These are phyloP conservation scores for Aspergillus incahuasiensis DNA, from an alignment of 495 filamentous ascomycete genomes.

Conservation along the genomic window DNA sequence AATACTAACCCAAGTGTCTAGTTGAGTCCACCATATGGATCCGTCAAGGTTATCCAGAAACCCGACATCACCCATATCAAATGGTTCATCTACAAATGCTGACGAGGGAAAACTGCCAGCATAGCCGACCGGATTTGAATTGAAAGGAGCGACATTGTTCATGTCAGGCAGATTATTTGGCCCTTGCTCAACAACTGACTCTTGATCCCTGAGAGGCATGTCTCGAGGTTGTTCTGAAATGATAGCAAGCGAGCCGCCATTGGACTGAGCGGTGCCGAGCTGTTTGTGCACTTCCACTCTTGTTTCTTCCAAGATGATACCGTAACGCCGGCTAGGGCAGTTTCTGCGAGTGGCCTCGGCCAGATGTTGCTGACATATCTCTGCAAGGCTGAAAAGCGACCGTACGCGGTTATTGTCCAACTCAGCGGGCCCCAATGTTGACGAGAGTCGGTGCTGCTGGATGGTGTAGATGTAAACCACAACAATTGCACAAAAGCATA, in stretches of 20 bases:
- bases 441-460: conserved; percentile 40
- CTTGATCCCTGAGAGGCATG: conserved; percentile 5
- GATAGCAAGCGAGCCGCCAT: conserved; percentile 8
- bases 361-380: conserved; percentile 44
- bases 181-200: background rate
- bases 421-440: conserved; percentile 21
- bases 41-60: conserved; percentile 31
- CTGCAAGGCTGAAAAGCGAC: conserved; percentile 37
- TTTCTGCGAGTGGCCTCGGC: conserved; percentile 47
- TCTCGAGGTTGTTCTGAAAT: conserved; percentile 1
- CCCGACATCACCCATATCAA: conserved; percentile 23
- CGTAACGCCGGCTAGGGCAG: conserved; percentile 49
- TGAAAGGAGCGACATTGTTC: conserved; percentile 12
- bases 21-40: conserved; percentile 33
- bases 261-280: conserved; percentile 20
- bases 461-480: conserved; percentile 53
- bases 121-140: conserved; percentile 18
- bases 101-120: conserved; percentile 14
- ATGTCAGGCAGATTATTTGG: background rate
- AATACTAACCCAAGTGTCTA: conserved; percentile 32
- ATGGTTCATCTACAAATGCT: conserved; percentile 14
- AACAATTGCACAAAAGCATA: conserved; percentile 51
- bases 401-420: conserved; percentile 24
- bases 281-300: conserved; percentile 39
- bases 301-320: conserved; percentile 47